Base-by-base conservation (phyloP, 1,139 yeast species). In the Pichia sp. region DNA sequence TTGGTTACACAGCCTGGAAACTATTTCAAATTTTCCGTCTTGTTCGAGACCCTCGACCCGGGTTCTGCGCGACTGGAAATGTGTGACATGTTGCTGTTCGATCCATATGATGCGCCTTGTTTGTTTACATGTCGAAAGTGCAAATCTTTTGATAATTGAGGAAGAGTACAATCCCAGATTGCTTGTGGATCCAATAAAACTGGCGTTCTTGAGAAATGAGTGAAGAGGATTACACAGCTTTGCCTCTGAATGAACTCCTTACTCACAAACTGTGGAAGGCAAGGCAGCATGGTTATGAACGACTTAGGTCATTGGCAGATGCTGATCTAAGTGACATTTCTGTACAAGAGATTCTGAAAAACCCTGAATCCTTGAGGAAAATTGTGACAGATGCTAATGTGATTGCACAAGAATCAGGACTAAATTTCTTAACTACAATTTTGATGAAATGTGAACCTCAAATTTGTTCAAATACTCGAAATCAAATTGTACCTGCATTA, bases 381-480 rank as follows among this genome's bases (percentile, higher is more conserved):
- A 71, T 79, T 30, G 77, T 83, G 10, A 69, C 74, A 7, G 99
- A 91, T 58, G 61, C 82, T 33, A 91, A 91, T 59, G 96, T 88
- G 14, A 94, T 84, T 19, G 96, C 98, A 0, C 95, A 88, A 52
- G 97, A 91, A 56, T 66, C 83, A 0, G 97, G 88, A 11, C 66
- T 86, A 30, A 61, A 66, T 11, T 69, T 84, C 5, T 60, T 84
- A 21, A 62, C 63, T 12, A 70, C 74, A n/a, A 74, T 75, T 51
- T 64, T 84, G 42, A 74, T 75, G 52, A 73, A 61, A 53, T 88
- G 85, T 2, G 84, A 81, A 0, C 54, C 72, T 7, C 54, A 51
- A 38, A 66, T 59, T 48, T 71, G 61, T 43, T 43, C 52, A 41
- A 62, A 50, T 54, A 65, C 59, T 54, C 68, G 74, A 47, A 52